Conservation (phyloP, 2,329 filamentous ascomycete species). For the Calonectria pauciramosa region DNA sequence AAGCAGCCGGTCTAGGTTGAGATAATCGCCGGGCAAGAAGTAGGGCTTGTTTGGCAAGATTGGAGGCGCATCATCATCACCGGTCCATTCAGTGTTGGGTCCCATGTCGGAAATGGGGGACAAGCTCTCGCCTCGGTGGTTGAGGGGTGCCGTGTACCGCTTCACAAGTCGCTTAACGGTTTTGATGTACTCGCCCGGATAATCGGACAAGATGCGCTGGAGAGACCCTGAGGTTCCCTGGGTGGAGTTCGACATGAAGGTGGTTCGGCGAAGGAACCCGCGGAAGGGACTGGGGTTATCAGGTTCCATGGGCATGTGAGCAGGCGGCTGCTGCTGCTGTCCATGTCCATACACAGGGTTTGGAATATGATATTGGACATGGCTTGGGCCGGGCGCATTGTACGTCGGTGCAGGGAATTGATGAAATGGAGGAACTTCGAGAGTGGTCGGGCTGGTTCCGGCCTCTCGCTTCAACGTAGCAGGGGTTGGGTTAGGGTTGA, state of each 20-base stretch:
- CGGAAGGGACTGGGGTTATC: constrained; percentile 39
- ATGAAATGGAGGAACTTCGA: constrained; percentile 40
- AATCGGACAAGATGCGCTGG: constrained; percentile 49
- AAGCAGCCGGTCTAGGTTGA: constrained; percentile 50
- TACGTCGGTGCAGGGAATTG: constrained; percentile 32
- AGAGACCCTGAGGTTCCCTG: constrained; percentile 54
- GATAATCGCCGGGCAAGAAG: constrained; percentile 65
- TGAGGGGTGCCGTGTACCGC: constrained; percentile 52
- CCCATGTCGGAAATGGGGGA: constrained; percentile 44
- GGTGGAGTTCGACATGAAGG: constrained; percentile 55
- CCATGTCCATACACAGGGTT: background rate
- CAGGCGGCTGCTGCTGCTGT: background rate
- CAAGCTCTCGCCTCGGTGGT: constrained; percentile 32
- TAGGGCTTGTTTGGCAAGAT: constrained; percentile 38
- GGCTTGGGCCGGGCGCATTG: background rate
- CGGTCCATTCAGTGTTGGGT: constrained; percentile 42
- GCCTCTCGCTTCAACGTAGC: constrained; percentile 27
- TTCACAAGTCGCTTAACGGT: constrained; percentile 57
- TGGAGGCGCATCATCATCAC: constrained; percentile 46
- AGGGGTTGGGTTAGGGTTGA: constrained; percentile 33
- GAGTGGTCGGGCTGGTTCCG: constrained; percentile 22
- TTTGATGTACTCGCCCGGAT: constrained; percentile 50
- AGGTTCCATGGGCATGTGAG: constrained; percentile 1
- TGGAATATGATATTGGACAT: background rate
- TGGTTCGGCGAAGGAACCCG: constrained; percentile 50